These are phyloP conservation scores for Yamadazyma mexicana DNA, from an alignment of 1,139 yeast species.

Conservation along the genomic window DNA sequence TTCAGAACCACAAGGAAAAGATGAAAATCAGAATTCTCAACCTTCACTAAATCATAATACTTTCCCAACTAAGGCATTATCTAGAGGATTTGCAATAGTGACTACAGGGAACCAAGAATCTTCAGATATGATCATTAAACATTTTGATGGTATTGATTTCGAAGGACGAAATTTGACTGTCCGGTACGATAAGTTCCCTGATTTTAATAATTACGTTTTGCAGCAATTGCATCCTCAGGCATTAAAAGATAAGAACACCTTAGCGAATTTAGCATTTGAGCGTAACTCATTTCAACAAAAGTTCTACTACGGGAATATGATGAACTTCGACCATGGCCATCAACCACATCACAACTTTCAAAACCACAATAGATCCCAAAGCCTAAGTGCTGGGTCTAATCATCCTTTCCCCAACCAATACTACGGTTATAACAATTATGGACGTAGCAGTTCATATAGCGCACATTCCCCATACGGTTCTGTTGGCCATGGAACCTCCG, in stretches of 20 bases:
- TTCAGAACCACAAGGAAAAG: background rate
- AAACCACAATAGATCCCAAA: constrained; percentile 4
- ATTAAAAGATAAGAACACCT: constrained; percentile 13
- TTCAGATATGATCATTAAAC: constrained; percentile 51
- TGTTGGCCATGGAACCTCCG: background rate
- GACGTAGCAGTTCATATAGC: background rate
- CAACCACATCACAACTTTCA: constrained; percentile 3
- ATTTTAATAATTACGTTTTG: constrained; percentile 33
- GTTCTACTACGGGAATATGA: constrained; percentile 26
- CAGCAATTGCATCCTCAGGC: constrained; percentile 27
- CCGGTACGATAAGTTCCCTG: constrained; percentile 54
- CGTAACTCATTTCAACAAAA: constrained; percentile 36
- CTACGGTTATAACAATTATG: background rate
- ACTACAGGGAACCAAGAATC: constrained; percentile 49
- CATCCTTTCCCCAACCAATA: background rate
- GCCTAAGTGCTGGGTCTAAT: constrained; percentile 3
- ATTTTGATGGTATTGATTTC: constrained; percentile 51
- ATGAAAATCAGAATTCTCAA: too few relatives aligned
- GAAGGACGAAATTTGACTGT: constrained; percentile 64
- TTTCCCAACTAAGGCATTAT: constrained; percentile 5
- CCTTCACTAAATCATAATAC: background rate
- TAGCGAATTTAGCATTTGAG: constrained; percentile 34
- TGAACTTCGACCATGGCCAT: constrained; percentile 1
- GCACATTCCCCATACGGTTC: background rate
- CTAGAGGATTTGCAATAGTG: constrained; percentile 69